These are phyloP conservation scores for Closterium sp. DNA, from an alignment of 139 green algal genomes.

Conservation along the genomic window DNA sequence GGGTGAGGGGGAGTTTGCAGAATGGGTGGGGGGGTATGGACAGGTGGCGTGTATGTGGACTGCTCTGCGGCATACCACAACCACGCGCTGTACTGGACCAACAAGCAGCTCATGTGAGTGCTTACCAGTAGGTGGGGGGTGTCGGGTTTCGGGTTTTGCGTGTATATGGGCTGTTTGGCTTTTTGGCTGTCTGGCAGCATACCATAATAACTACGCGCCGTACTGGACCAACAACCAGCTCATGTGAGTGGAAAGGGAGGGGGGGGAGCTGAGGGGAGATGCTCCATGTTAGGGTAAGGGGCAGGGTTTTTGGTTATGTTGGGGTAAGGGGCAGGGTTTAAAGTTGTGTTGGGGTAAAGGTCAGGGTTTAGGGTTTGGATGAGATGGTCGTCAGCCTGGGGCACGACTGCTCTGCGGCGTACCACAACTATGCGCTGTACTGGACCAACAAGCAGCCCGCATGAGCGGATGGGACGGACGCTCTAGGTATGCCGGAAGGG, in stretches of 20 bases:
- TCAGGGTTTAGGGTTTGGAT: too few relatives aligned
- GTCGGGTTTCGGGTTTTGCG: background rate
- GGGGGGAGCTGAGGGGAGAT: too few relatives aligned
- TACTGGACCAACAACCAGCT: background rate
- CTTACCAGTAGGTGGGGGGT: too few relatives aligned
- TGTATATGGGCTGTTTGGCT: background rate
- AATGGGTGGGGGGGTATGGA: background rate
- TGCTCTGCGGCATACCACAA: constrained; percentile 30
- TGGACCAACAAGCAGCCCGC: background rate
- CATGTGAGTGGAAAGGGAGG: too few relatives aligned
- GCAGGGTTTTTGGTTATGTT: too few relatives aligned
- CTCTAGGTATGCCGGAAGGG: too few relatives aligned
- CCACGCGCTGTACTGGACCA: constrained; percentile 20
- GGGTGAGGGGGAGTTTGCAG: background rate
- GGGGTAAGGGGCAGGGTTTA: too few relatives aligned
- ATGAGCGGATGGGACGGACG: too few relatives aligned
- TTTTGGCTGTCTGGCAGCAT: constrained; percentile 17
- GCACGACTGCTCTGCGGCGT: background rate
- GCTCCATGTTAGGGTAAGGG: too few relatives aligned
- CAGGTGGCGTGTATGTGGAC: background rate
- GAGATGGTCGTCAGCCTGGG: too few relatives aligned
- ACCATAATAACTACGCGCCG: constrained; percentile 35
- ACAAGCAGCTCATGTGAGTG: constrained; percentile 15
- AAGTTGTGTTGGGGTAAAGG: too few relatives aligned
- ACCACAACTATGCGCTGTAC: background rate